Base-by-base conservation (phyloP, 495 filamentous ascomycete species). In the Penicillium canariense region DNA sequence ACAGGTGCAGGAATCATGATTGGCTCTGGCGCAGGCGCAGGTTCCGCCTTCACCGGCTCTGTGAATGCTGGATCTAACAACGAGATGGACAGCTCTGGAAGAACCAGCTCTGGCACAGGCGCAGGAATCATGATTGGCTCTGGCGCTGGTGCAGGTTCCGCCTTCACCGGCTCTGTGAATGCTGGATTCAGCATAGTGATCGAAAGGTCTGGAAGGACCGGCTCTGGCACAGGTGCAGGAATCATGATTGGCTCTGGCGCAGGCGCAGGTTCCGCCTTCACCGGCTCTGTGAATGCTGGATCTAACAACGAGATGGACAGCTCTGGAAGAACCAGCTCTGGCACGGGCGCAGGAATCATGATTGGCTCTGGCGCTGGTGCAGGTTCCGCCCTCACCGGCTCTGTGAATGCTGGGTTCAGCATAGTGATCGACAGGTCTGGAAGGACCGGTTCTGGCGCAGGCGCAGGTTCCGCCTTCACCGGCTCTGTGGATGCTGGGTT, bases 91-190 rank as follows among this genome's bases (percentile, higher is more conserved):
- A 74, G 43, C 7, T 68, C 60, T 4, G 60, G 59, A 44, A 55
- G 27, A 38, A 68, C 66, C 10, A 78, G 61, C 32, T 71, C 57
- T 1, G 53, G 53, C 5, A 20, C 45, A 20, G 60, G 63, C 17
- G 55, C 43, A 18, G 25, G 26, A 28, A 46, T 46, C 25, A 62
- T 35, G 17, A 65, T 50, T 3, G 72, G 69, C 14, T 50, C 62
- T 25, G 60, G 38, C 23, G 32, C 53, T 23, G 59, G 60, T 23
- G 48, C 55, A 42, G 63, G 58, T 31, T 67, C 67, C 14, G 46
- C 63, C 52, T 55, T 42, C 14, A 79, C 60, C 8, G 83, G 84
- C 53, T 69, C 69, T 12, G 71, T 77, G 44, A 58, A 67, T 11
- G 68, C 56, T 5, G 69, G 62, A 32, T 65, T 40, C n/a, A 77